Conservation (phyloP, 1,284 basidiomycete species). For the Fomitopsis betulina region DNA sequence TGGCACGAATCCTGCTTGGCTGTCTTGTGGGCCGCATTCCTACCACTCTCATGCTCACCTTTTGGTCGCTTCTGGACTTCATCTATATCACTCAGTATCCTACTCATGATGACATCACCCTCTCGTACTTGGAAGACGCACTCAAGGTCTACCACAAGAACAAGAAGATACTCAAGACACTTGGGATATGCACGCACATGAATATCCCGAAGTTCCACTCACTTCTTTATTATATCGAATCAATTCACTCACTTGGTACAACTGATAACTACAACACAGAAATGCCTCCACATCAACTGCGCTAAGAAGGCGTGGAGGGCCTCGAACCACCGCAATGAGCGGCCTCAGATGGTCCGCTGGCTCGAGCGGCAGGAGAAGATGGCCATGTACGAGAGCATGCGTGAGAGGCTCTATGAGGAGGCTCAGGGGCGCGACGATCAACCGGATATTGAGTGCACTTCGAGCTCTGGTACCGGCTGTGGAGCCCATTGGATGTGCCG, state of each 20-base stretch:
- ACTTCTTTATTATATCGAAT: constrained; percentile 19
- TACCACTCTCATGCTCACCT: constrained; percentile 6
- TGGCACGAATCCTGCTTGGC: constrained; percentile 19
- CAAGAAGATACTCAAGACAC: constrained; percentile 20
- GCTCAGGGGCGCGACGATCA: not conserved
- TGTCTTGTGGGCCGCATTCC: constrained; percentile 4
- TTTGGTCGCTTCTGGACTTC: constrained; percentile 22
- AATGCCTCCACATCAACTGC: constrained; percentile 23
- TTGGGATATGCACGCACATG: constrained; percentile 21
- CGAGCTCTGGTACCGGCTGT: no score
- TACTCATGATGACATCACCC: constrained; percentile 14
- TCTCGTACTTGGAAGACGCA: constrained; percentile 17
- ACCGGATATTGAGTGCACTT: no score
- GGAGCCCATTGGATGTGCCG: no score
- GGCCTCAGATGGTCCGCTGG: constrained; percentile 25
- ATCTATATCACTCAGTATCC: constrained; percentile 26
- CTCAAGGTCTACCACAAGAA: constrained; percentile 20
- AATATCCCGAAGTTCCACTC: constrained; percentile 28
- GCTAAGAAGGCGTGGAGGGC: constrained; percentile 25
- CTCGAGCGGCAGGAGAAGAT: constrained; percentile 10
- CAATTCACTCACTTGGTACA: constrained; percentile 15
- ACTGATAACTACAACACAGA: constrained; percentile 25
- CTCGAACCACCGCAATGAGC: constrained; percentile 19
- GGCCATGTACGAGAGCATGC: not conserved
- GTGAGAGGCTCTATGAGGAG: not conserved